Percentiles rank a stretch among this genome's conserved stretches.
Conservation (phyloP, 2,329 filamentous ascomycete genomes). For the Alternaria sp. region DNA sequence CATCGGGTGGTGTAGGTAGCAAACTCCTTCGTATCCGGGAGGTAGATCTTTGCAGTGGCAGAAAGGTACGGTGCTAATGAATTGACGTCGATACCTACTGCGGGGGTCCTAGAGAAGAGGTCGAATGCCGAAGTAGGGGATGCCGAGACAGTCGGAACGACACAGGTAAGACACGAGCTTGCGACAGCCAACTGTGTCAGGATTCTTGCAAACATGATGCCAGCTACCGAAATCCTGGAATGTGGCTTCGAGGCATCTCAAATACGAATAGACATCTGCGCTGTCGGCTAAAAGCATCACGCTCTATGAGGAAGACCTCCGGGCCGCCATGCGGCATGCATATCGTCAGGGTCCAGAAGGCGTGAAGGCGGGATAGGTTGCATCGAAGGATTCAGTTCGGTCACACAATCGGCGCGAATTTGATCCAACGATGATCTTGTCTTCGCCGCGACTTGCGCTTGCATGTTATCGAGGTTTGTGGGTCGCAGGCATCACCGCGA, state of each 20-base stretch:
- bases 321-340: not conserved
- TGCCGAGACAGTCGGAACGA: not conserved
- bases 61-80: conserved; percentile 22
- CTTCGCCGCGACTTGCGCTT: not conserved
- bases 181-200: not conserved
- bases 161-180: not conserved
- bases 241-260: not conserved
- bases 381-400: not conserved
- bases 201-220: not conserved
- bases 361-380: not conserved
- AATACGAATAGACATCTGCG: not conserved
- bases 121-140: not conserved
- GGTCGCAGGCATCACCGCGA: not conserved
- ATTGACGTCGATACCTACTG: conserved; percentile 22
- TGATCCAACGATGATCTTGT: not conserved
- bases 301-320: not conserved
- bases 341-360: not conserved
- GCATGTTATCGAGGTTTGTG: not conserved
- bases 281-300: not conserved
- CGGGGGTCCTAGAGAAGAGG: conserved; percentile 11
- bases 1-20: conserved; percentile 13
- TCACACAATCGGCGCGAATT: not conserved
- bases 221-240: not conserved
- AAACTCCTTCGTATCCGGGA: conserved; percentile 20
- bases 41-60: conserved; percentile 21